These are phyloP conservation scores for Fusarium veterinarium DNA, from an alignment of 2,329 filamentous ascomycete genomes.

Conservation along the genomic window DNA sequence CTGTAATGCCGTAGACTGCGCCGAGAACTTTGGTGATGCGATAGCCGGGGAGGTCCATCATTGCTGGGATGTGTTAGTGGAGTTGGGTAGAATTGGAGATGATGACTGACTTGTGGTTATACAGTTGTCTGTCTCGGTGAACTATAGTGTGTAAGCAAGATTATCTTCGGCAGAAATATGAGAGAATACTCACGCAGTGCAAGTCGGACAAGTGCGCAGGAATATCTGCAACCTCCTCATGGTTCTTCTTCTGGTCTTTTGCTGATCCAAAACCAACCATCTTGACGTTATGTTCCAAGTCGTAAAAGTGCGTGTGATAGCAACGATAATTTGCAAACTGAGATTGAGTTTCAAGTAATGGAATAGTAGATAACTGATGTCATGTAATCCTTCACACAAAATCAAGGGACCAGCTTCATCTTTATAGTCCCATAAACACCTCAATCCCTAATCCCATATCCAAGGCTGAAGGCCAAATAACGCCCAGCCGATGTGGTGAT, in stretches of 20 bases:
- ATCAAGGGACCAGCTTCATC: not conserved
- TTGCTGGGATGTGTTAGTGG: slow-evolving; percentile 52
- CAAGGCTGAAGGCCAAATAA: slow-evolving; percentile 2
- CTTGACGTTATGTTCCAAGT: not conserved
- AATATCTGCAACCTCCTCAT: slow-evolving; percentile 50
- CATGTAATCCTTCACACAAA: not conserved
- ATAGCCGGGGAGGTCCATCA: slow-evolving; percentile 73
- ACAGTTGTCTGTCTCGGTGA: slow-evolving; percentile 70
- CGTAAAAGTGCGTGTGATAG: not conserved
- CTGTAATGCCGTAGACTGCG: slow-evolving; percentile 67
- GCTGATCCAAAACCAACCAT: slow-evolving; percentile 44
- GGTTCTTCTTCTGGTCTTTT: slow-evolving; percentile 40
- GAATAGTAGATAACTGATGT: not conserved
- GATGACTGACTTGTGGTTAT: slow-evolving; percentile 62
- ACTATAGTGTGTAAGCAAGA: slow-evolving; percentile 13
- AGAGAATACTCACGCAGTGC: slow-evolving; percentile 54
- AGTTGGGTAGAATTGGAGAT: not conserved
- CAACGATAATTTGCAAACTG: too few relatives aligned
- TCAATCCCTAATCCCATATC: not conserved
- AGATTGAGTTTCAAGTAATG: too few relatives aligned
- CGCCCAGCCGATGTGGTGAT: not conserved
- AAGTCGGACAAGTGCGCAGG: slow-evolving; percentile 59
- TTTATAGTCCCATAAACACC: slow-evolving; percentile 18
- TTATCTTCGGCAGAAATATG: too few relatives aligned
- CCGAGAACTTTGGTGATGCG: slow-evolving; percentile 68